Evolutionary conservation across 2,329 filamentous ascomycete species (phyloP).

Genomic region (Pseudogymnoascus destructans): DNA sequence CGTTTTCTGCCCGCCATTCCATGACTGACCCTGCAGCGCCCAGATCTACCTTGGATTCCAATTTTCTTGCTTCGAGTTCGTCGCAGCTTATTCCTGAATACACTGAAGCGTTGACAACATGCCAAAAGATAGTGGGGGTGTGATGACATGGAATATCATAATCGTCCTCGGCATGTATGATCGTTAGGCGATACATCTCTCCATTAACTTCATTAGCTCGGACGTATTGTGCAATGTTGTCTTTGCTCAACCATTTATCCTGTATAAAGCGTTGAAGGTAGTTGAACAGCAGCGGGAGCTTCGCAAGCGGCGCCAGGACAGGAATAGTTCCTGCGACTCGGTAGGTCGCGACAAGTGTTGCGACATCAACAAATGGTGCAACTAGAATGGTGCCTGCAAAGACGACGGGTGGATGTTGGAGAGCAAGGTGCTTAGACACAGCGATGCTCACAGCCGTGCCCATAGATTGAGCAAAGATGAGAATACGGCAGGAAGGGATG

Average conservation of each 20-base stretch:
- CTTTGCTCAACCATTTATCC: slow-evolving; percentile 39
- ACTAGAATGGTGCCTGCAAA: slow-evolving; percentile 44
- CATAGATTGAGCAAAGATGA: slow-evolving; percentile 42
- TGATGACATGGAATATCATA: slow-evolving; percentile 38
- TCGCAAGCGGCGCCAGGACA: slow-evolving; percentile 37
- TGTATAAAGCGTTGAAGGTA: slow-evolving; percentile 36
- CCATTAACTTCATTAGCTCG: background rate
- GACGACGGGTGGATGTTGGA: slow-evolving; percentile 27
- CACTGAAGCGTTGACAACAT: slow-evolving; percentile 38
- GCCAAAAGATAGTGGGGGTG: slow-evolving; percentile 38
- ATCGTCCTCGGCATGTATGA: slow-evolving; percentile 40
- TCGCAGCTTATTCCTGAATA: slow-evolving; percentile 29
- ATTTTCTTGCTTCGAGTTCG: slow-evolving; percentile 34
- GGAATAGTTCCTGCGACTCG: slow-evolving; percentile 34
- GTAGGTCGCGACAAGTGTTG: background rate
- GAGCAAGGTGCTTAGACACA: slow-evolving; percentile 25
- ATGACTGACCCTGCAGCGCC: slow-evolving; percentile 38
- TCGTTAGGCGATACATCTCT: slow-evolving; percentile 32
- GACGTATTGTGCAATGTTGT: slow-evolving; percentile 35
- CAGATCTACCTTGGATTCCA: slow-evolving; percentile 27
- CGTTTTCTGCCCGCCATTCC: slow-evolving; percentile 34
- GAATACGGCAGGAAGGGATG: slow-evolving; percentile 30
- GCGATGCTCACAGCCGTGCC: slow-evolving; percentile 22
- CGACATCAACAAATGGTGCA: background rate
- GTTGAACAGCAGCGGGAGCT: slow-evolving; percentile 33